Percentiles rank a stretch among this genome's conserved stretches.
Conservation (phyloP, 805 yeast species). For the Komagataella phaffii region DNA sequence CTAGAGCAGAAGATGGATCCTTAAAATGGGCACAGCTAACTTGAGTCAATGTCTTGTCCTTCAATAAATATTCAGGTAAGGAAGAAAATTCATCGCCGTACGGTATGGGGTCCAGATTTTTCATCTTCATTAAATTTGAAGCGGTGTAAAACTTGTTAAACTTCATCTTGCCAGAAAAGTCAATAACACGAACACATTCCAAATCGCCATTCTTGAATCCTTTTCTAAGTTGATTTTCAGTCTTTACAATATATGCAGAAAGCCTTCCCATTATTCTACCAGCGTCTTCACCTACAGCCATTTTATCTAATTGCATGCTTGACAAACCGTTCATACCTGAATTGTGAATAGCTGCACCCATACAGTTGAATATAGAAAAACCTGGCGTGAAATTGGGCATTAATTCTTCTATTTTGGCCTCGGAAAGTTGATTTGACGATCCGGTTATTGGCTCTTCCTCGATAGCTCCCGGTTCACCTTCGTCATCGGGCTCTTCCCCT, state of each 20-base stretch:
- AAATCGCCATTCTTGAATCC: slow-evolving; percentile 9
- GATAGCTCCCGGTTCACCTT: background rate
- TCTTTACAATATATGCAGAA: slow-evolving; percentile 4
- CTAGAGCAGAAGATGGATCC: background rate
- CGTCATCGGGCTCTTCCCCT: slow-evolving; percentile 14
- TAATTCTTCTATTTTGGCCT: background rate
- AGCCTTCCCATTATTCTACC: slow-evolving; percentile 4
- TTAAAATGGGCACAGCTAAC: background rate
- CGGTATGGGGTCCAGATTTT: background rate
- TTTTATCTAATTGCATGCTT: slow-evolving; percentile 2
- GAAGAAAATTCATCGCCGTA: background rate
- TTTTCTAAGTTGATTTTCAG: slow-evolving; percentile 9
- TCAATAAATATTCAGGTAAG: background rate
- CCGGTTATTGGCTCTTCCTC: background rate
- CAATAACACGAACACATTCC: slow-evolving; percentile 47
- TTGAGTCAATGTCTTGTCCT: background rate
- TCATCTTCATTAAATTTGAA: slow-evolving; percentile 14
- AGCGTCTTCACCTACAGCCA: background rate
- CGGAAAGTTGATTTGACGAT: background rate
- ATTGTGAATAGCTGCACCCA: background rate
- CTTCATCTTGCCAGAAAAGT: slow-evolving; percentile 61
- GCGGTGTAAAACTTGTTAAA: slow-evolving; percentile 53
- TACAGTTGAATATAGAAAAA: background rate
- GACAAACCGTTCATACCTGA: background rate
- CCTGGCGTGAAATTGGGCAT: background rate